Evolutionary conservation across 371 early-diverging fungal species (phyloP).

Genomic region (Apophysomyces trapeziformis): DNA sequence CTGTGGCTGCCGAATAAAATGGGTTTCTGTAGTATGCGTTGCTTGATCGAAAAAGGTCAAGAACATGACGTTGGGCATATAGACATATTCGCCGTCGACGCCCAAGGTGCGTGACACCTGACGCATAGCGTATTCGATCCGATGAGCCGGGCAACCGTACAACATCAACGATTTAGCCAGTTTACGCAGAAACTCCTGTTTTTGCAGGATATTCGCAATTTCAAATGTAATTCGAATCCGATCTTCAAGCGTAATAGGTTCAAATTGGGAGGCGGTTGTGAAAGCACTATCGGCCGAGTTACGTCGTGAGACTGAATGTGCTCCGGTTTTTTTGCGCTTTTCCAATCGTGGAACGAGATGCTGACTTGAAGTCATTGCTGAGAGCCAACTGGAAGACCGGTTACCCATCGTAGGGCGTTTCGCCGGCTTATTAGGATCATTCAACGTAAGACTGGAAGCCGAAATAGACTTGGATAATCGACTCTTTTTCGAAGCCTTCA

Average conservation of each 20-base stretch:
- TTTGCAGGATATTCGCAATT: slow-evolving; percentile 63
- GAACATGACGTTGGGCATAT: slow-evolving; percentile 74
- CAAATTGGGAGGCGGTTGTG: slow-evolving; percentile 54
- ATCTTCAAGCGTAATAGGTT: slow-evolving; percentile 59
- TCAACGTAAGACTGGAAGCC: slow-evolving; percentile 31
- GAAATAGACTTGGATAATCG: slow-evolving; percentile 22
- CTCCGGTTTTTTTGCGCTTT: slow-evolving; percentile 32
- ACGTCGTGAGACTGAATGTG: slow-evolving; percentile 39
- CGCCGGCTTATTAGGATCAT: slow-evolving; percentile 9
- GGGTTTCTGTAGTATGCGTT: slow-evolving; percentile 80
- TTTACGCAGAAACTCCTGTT: slow-evolving; percentile 64
- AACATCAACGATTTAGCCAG: slow-evolving; percentile 58
- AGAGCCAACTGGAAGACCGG: slow-evolving; percentile 51
- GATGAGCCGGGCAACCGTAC: slow-evolving; percentile 66
- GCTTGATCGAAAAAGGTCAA: slow-evolving; percentile 74
- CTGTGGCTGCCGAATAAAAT: slow-evolving; percentile 63
- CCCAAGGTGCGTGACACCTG: slow-evolving; percentile 59
- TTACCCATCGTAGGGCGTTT: slow-evolving; percentile 38
- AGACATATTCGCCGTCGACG: slow-evolving; percentile 71
- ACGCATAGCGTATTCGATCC: slow-evolving; percentile 60
- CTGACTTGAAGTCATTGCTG: slow-evolving; percentile 39
- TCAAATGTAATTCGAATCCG: slow-evolving; percentile 63
- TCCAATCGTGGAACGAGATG: slow-evolving; percentile 51
- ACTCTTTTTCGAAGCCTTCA: slow-evolving; percentile 19
- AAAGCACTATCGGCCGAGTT: slow-evolving; percentile 47